phyloP scores from a whole-genome alignment of 225 moss, liverwort and hornwort genomes.

The Sphagnum contortum region DNA sequence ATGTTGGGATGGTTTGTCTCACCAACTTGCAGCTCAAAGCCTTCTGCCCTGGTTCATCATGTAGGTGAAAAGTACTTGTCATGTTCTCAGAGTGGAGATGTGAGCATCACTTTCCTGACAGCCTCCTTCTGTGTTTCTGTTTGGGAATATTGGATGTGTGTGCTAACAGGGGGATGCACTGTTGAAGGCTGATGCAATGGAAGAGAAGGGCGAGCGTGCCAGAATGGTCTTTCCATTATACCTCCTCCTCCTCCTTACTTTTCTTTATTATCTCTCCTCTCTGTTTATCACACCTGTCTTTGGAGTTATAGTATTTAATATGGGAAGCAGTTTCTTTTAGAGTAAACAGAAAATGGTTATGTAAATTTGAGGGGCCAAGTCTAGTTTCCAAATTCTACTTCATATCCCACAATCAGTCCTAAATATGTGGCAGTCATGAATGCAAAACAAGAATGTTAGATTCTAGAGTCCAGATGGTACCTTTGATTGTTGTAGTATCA shows the following conservation, averaged over 20 bases:
- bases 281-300: background rate
- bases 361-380: background rate
- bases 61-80: too few species aligned
- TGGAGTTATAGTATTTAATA: background rate
- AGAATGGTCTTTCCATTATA: slow-evolving; percentile 53
- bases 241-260: background rate
- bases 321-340: background rate
- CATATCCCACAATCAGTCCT: too few species aligned
- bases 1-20: too few species aligned
- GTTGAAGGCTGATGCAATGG: slow-evolving; percentile 79
- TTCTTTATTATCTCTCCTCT: background rate
- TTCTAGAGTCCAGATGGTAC: background rate
- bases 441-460: too few species aligned
- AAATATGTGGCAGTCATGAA: too few species aligned
- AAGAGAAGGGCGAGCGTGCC: slow-evolving; percentile 97
- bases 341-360: background rate
- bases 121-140: too few species aligned
- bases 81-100: too few species aligned
- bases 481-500: background rate
- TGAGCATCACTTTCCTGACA: too few species aligned
- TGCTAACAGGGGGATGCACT: slow-evolving; percentile 44
- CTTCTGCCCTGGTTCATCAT: too few species aligned
- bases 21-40: too few species aligned
- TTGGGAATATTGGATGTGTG: too few species aligned
- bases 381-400: too few species aligned